These are phyloP conservation scores for Ramalina peruviana DNA, from an alignment of 495 filamentous ascomycete genomes.

Conservation along the genomic window DNA sequence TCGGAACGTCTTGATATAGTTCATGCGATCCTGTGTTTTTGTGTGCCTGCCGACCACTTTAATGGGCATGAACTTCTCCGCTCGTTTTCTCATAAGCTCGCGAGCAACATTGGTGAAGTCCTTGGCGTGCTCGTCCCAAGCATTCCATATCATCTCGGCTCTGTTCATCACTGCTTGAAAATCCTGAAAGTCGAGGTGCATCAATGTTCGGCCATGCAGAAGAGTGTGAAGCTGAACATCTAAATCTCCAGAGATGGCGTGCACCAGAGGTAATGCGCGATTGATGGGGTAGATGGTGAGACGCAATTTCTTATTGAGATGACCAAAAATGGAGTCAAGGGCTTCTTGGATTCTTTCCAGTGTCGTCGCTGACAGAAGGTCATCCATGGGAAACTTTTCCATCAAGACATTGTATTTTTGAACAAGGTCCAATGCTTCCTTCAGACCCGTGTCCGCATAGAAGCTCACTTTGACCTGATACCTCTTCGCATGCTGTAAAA, in stretches of 20 bases:
- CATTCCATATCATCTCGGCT: constrained; percentile 70
- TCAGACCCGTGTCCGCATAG: constrained; percentile 81
- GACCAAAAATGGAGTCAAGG: constrained; percentile 70
- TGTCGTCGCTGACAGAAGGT: constrained; percentile 82
- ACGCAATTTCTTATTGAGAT: constrained; percentile 93
- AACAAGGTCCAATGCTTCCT: constrained; percentile 85
- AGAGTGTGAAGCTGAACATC: constrained; percentile 73
- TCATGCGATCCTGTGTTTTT: constrained; percentile 74
- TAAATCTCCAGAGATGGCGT: constrained; percentile 92
- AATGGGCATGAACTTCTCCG: constrained; percentile 96
- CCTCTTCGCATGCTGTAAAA: constrained; percentile 86
- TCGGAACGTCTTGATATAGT: constrained; percentile 86
- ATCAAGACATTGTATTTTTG: constrained; percentile 98
- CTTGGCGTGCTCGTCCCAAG: constrained; percentile 91
- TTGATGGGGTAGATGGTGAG: constrained; percentile 89
- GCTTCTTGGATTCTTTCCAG: constrained; percentile 83
- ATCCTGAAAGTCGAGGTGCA: constrained; percentile 83
- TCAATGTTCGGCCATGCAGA: constrained; percentile 70
- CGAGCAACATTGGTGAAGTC: constrained; percentile 96
- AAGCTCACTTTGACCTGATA: constrained; percentile 96
- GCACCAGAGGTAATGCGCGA: constrained; percentile 83
- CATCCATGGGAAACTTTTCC: constrained; percentile 93
- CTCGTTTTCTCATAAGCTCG: constrained; percentile 77
- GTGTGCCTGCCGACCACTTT: constrained; percentile 77
- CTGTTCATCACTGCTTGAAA: constrained; percentile 75